A percentile compares a stretch with the other conserved stretches of the same genome.
Evolutionary conservation across 768 basidiomycete genomes (phyloP).

Genomic region (Leccinum incarnatum): DNA sequence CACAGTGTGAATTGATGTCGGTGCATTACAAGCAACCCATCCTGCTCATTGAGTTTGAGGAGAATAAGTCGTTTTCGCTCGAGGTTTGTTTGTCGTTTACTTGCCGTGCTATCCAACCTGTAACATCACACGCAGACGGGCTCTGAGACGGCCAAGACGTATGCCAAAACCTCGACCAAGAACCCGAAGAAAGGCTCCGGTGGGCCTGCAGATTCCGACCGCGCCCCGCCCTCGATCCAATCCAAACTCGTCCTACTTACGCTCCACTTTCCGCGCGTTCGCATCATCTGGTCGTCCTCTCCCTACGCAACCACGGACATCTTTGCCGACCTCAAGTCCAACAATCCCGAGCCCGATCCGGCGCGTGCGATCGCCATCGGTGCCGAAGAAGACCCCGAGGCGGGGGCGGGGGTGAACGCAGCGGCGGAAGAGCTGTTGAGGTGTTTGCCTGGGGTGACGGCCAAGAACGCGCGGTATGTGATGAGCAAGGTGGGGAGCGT

Average conservation of each 20-base stretch:
- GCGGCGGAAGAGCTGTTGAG: slow-evolving; percentile 83
- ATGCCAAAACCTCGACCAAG: slow-evolving; percentile 59
- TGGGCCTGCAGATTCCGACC: slow-evolving; percentile 23
- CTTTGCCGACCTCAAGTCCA: slow-evolving; percentile 85
- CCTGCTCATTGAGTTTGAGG: slow-evolving; percentile 94
- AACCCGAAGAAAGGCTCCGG: slow-evolving; percentile 43
- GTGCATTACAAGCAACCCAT: slow-evolving; percentile 93
- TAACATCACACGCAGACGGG: slow-evolving; percentile 43
- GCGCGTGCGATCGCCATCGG: slow-evolving; percentile 75
- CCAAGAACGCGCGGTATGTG: slow-evolving; percentile 82
- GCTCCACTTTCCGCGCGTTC: slow-evolving; percentile 85
- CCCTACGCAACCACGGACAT: slow-evolving; percentile 90
- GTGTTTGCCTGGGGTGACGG: slow-evolving; percentile 78
- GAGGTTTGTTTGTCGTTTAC: slow-evolving; percentile 50
- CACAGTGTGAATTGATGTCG: slow-evolving; percentile 97
- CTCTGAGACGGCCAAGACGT: slow-evolving; percentile 59
- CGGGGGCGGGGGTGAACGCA: slow-evolving; percentile 65
- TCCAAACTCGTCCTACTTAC: slow-evolving; percentile 91
- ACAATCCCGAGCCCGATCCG: slow-evolving; percentile 78
- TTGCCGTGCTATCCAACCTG: background rate
- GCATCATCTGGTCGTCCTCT: slow-evolving; percentile 97
- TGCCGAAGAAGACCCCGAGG: slow-evolving; percentile 69
- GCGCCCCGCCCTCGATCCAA: slow-evolving; percentile 62
- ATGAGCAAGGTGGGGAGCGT: slow-evolving; percentile 80
- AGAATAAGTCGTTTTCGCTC: slow-evolving; percentile 91